Percentiles rank a stretch among this genome's conserved stretches.
These are phyloP conservation scores for Xylariaceae sp. DNA, from an alignment of 2,329 filamentous ascomycete species.

Conservation along the genomic window DNA sequence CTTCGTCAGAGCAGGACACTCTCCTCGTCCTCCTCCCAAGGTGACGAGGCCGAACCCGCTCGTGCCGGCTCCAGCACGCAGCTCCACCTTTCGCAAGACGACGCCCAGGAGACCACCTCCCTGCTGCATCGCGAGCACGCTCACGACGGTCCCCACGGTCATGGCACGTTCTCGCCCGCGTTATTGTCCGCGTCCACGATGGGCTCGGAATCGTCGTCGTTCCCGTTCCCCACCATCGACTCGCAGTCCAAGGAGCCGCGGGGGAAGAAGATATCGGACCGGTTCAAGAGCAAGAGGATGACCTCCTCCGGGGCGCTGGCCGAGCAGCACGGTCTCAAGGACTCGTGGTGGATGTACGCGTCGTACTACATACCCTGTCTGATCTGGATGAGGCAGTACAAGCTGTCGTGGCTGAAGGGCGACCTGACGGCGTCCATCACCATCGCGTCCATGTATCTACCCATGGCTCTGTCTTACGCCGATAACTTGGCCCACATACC, in stretches of 20 bases:
- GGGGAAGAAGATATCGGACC: slow-evolving; percentile 41
- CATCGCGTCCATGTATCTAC: slow-evolving; percentile 98
- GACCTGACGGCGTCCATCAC: slow-evolving; percentile 85
- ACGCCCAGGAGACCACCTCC: slow-evolving; percentile 42
- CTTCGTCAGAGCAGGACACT: slow-evolving; percentile 24
- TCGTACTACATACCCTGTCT: slow-evolving; percentile 89
- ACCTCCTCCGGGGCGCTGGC: slow-evolving; percentile 66
- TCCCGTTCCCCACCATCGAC: no score
- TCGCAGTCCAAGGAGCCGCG: slow-evolving; percentile 31
- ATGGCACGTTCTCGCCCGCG: slow-evolving; percentile 78
- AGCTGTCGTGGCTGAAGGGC: slow-evolving; percentile 70
- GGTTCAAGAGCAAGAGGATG: slow-evolving; percentile 57
- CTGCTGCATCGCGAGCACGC: slow-evolving; percentile 32
- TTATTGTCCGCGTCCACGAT: no score
- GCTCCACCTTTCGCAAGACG: slow-evolving; percentile 7
- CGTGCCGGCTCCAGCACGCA: slow-evolving; percentile 9
- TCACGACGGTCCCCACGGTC: slow-evolving; percentile 50
- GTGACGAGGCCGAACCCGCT: slow-evolving; percentile 4
- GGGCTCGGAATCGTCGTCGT: slow-evolving; percentile 28
- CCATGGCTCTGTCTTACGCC: slow-evolving; percentile 90
- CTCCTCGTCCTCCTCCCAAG: slow-evolving; percentile 17
- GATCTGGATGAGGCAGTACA: slow-evolving; percentile 86
- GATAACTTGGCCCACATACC: slow-evolving; percentile 89
- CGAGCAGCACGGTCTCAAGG: slow-evolving; percentile 64
- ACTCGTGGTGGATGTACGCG: slow-evolving; percentile 74